phyloP scores from a whole-genome alignment of 768 basidiomycete species.

The Pluteus cervinus region DNA sequence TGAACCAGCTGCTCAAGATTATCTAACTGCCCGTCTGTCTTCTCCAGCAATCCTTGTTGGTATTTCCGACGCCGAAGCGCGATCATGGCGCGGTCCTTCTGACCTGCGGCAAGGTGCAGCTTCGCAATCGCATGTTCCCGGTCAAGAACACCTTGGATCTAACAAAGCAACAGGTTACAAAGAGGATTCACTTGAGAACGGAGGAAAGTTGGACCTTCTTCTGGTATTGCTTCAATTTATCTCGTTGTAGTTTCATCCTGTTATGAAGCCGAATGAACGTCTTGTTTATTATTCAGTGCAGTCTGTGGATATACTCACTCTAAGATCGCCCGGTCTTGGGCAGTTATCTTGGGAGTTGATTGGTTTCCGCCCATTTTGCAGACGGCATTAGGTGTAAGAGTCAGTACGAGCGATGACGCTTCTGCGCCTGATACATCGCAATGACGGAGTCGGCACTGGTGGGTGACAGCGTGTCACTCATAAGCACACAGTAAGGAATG shows the following conservation, averaged over 20 bases:
- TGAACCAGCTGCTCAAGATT: conserved; percentile 83
- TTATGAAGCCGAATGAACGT: no score
- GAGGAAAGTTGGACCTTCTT: conserved; percentile 55
- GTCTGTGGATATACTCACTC: conserved; percentile 57
- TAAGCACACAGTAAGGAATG: no score
- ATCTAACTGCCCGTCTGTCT: conserved; percentile 88
- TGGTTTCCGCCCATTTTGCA: conserved; percentile 60
- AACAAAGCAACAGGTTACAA: conserved; percentile 2
- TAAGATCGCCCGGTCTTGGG: conserved; percentile 90
- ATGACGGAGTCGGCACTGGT: no score
- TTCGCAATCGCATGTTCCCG: conserved; percentile 89
- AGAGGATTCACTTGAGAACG: background rate
- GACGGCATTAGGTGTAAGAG: no score
- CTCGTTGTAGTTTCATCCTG: conserved; percentile 93
- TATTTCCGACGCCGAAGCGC: conserved; percentile 91
- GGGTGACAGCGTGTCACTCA: no score
- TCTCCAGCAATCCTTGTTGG: conserved; percentile 79
- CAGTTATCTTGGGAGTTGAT: conserved; percentile 83
- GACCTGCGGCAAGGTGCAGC: conserved; percentile 69
- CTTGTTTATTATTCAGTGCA: conserved; percentile 7
- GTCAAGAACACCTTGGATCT: conserved; percentile 86
- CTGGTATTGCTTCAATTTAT: conserved; percentile 95
- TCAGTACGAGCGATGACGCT: no score
- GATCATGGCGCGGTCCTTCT: conserved; percentile 82
- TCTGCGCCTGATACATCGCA: no score